A percentile compares a stretch with the other conserved stretches of the same genome.
Evolutionary conservation across 1,284 basidiomycete genomes (phyloP).

Genomic region (Caloboletus inedulis): DNA sequence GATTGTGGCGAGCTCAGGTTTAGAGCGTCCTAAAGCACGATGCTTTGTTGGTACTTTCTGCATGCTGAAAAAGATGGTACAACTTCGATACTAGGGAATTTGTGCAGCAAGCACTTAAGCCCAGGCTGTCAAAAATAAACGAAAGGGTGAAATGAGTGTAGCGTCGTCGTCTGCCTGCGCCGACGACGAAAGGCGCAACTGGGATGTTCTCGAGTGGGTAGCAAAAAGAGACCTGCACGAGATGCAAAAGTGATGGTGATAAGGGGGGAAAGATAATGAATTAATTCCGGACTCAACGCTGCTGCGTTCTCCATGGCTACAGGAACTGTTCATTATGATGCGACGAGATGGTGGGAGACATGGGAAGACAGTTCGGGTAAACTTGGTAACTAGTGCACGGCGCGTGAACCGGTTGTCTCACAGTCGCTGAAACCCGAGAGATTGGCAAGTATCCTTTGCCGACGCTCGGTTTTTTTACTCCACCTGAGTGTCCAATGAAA

Average conservation of each 20-base stretch:
- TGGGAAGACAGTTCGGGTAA: neutral
- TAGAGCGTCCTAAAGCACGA: constrained; percentile 12
- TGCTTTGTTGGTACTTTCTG: constrained; percentile 7
- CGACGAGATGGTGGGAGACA: constrained; percentile 1
- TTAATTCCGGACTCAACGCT: constrained; percentile 12
- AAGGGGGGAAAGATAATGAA: constrained; percentile 9
- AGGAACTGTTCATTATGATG: neutral
- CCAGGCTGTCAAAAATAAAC: constrained; percentile 14
- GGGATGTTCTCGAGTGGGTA: neutral
- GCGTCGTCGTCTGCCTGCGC: constrained; percentile 11
- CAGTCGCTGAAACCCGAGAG: constrained; percentile 1
- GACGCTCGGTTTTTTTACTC: neutral
- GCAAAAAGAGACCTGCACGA: constrained; percentile 1
- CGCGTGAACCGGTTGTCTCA: too few relatives aligned
- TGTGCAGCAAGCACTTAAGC: neutral
- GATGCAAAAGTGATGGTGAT: constrained; percentile 8
- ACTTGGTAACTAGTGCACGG: too few relatives aligned
- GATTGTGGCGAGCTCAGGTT: constrained; percentile 33
- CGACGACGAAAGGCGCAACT: constrained; percentile 4
- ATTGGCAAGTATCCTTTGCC: neutral
- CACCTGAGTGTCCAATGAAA: neutral
- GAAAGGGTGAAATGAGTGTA: constrained; percentile 23
- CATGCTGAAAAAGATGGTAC: constrained; percentile 17
- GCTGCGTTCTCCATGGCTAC: constrained; percentile 26
- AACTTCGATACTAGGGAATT: neutral